These are phyloP conservation scores for Boletus coccyginus DNA, from an alignment of 768 basidiomycete species.

Conservation along the genomic window DNA sequence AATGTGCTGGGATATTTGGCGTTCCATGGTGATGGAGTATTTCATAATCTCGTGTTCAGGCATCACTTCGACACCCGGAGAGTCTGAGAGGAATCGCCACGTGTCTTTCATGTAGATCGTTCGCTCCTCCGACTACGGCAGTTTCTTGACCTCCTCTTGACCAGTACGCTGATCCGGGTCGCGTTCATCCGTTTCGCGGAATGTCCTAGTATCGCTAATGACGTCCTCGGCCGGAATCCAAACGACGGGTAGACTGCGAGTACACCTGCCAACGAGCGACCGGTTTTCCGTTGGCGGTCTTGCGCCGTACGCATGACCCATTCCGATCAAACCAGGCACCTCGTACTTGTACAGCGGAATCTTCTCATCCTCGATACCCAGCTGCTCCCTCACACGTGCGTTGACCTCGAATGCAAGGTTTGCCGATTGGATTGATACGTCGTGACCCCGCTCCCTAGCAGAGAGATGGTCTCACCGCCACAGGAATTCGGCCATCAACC, in stretches of 20 bases:
- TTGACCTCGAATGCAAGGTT: not conserved
- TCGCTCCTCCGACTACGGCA: too few relatives aligned
- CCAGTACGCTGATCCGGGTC: too few relatives aligned
- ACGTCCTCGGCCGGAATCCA: not conserved
- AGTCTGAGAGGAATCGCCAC: too few relatives aligned
- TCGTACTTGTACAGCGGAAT: not conserved
- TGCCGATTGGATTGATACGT: not conserved
- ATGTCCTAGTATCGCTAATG: too few relatives aligned
- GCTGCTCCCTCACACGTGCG: not conserved
- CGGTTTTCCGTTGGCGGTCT: not conserved
- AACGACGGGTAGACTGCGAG: not conserved
- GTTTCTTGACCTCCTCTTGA: too few relatives aligned
- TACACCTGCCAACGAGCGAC: not conserved
- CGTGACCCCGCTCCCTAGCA: not conserved
- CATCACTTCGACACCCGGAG: too few relatives aligned
- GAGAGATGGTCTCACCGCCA: not conserved
- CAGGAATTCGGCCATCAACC: not conserved
- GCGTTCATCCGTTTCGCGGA: too few relatives aligned
- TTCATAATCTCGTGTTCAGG: too few relatives aligned
- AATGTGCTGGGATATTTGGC: not conserved
- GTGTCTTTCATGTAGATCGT: not conserved
- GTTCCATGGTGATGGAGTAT: not conserved
- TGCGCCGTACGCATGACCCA: not conserved
- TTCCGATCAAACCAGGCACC: not conserved
- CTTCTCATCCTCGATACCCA: not conserved